Evolutionary conservation across 2,329 filamentous ascomycete genomes (phyloP), one percentile per base, ranked within the genome.

Genomic region (Aspergillus niger): DNA sequence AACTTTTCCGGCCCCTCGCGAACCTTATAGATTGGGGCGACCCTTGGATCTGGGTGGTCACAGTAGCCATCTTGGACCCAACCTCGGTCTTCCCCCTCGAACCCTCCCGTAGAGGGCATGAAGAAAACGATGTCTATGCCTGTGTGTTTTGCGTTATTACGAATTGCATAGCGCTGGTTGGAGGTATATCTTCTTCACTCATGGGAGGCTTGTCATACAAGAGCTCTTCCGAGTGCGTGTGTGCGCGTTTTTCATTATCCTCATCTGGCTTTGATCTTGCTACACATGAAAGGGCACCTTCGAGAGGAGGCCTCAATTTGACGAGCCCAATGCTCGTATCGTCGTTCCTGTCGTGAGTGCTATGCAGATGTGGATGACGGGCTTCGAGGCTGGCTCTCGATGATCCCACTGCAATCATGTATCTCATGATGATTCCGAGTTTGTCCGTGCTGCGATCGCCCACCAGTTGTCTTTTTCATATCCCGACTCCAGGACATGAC

Each of bases 391-490:
- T 71, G 73, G 74, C 61, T 70, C 69, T 70, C 68, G 69, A 58
- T 69, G 63, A 53, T 58, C 56, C 57, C 38, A 55, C 55, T 61
- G 63, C 50, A 55, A 32, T 41, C 38, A 52, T 61, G 43, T 41
- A 53, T 60, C 55, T 63, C 63, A 64, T 62, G 59, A 52, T 57
- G 58, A 58, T 64, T 64, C 53, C 66, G 69, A 61, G 57, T 66
- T 57, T 59, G 47, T 48, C 58, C 77, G 72, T 63, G 76, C 74
- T 59, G 82, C 84, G 73, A 97, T 88, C 57, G 88, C 92, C 94
- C 94, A 99, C 95, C 95, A 98, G 79, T 99, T 99, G 74, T 98
- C 95, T 80, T 89, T 93, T 74, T 99, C 95, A 77, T 98, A 99
- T 36, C 95, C 95, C 61, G 86, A 87, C 66, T 91, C 88, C 24